Percentiles rank a stretch among this genome's conserved stretches.
Evolutionary conservation across 345 rosid genomes (phyloP).

Genomic region (Euphorbia pulcherrima): DNA sequence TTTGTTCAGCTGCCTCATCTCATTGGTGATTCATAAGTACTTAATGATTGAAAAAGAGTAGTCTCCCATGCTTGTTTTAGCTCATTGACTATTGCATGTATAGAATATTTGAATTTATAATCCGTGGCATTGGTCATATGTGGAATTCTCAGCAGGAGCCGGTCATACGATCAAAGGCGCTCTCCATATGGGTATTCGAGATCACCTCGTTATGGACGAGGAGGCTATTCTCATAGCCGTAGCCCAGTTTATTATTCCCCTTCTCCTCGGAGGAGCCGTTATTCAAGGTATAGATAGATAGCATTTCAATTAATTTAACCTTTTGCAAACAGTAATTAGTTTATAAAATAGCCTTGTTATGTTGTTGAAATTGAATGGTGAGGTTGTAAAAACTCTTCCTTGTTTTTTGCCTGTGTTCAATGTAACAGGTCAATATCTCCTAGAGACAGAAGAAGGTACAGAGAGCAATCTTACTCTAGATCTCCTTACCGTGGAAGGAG

Average conservation of each 20-base stretch:
- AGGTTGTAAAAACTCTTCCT: background rate
- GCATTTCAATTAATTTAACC: background rate
- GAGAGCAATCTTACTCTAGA: conserved; percentile 51
- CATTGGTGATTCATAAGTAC: background rate
- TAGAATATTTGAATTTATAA: background rate
- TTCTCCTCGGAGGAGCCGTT: conserved; percentile 46
- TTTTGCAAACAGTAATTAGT: background rate
- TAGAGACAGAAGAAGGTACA: conserved; percentile 36
- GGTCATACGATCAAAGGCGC: conserved; percentile 45
- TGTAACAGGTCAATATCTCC: conserved; percentile 63
- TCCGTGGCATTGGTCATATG: background rate
- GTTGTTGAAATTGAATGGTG: background rate
- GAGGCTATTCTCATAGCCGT: conserved; percentile 48
- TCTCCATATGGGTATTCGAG: conserved; percentile 50
- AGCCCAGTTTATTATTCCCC: conserved; percentile 52
- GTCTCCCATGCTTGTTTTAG: background rate
- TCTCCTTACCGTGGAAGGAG: conserved; percentile 46
- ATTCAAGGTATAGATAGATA: conserved; percentile 50
- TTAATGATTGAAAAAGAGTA: background rate
- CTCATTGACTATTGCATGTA: background rate
- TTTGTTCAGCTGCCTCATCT: background rate
- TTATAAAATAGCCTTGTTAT: background rate
- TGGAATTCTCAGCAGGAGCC: conserved; percentile 31
- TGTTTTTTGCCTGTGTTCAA: background rate
- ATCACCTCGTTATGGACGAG: conserved; percentile 53